Evolutionary conservation across 768 basidiomycete genomes (phyloP), one percentile per base, ranked within the genome.

Genomic region (Crucibulum laeve): DNA sequence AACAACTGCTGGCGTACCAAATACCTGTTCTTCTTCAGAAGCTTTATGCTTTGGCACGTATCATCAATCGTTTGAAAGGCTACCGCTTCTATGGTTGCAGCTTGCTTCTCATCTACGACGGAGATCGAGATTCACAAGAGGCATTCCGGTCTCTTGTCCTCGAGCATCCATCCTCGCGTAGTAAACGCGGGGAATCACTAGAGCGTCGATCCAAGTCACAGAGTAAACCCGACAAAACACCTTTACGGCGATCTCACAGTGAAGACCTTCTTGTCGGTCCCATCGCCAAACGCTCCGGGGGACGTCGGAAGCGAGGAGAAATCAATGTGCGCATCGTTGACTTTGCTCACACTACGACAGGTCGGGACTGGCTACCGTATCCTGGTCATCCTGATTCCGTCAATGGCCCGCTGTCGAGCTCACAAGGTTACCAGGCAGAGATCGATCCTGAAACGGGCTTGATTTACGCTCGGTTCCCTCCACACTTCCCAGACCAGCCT

Each of bases 81-180:
- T 99, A 90, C 67, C 82, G 96, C 38, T 98, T 99, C 65, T 99
- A 99, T 59, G 96, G 96, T 11, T 97, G 95, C 66, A 92, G 89
- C 51, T 79, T 99, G 36, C 80, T 99, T 41, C 79, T 98, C 59
- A 95, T 98, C 58, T 99, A 99, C 62, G 96, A 99, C 58, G 96
- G 96, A 32, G 94, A 98, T 59, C 74, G 71, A 34, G 91, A 93
- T 52, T 77, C 81, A 1, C 96, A 98, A 63, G 85, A 90, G 53
- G 74, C 72, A 15, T 83, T 86, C 59, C 73, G 80, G 14, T 61
- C 74, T 8, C 77, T 74, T 30, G 73, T 74, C 4, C 65, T 77
- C 35, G 89, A 90, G 49, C 73, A 83, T 38, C 79, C 74, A 11
- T 76, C 84, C 1, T 80, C 84, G 15, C 77, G 79, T 45, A 80